Conservation (phyloP, 176 grass and related monocot genomes). For the Phoenix roebelenii region DNA sequence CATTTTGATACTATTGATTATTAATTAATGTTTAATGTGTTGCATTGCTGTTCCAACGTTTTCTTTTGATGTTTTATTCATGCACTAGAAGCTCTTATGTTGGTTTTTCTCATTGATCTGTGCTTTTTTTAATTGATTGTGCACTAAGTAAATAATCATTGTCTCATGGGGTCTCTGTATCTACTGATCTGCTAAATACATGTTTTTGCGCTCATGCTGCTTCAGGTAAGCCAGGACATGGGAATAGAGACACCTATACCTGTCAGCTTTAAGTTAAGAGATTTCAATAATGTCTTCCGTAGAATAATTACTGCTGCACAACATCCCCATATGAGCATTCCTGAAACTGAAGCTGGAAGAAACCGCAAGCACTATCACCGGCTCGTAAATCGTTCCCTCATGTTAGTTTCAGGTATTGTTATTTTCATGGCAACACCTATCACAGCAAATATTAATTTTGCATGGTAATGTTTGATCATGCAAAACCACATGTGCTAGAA, state of each 20-base stretch:
- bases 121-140: too few species aligned
- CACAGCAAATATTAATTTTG: too few species aligned
- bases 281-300: slow-evolving; percentile 74
- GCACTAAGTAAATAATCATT: too few species aligned
- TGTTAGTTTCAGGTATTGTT: slow-evolving; percentile 78
- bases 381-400: slow-evolving; percentile 75
- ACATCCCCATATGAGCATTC: slow-evolving; percentile 83
- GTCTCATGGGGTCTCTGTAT: too few species aligned
- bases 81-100: too few species aligned
- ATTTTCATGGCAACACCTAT: background rate
- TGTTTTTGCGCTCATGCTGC: background rate
- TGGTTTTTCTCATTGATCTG: too few species aligned
- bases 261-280: slow-evolving; percentile 80
- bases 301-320: slow-evolving; percentile 57
- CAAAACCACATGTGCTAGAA: background rate
- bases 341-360: slow-evolving; percentile 91
- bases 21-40: too few species aligned
- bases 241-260: slow-evolving; percentile 91
- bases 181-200: too few species aligned
- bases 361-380: slow-evolving; percentile 81
- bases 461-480: background rate
- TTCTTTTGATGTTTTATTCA: too few species aligned
- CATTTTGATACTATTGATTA: too few species aligned
- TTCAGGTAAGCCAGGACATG: slow-evolving; percentile 92
- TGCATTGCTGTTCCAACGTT: too few species aligned